phyloP scores from a whole-genome alignment of 306 rosid species.

The Canavalia ensiformis region DNA sequence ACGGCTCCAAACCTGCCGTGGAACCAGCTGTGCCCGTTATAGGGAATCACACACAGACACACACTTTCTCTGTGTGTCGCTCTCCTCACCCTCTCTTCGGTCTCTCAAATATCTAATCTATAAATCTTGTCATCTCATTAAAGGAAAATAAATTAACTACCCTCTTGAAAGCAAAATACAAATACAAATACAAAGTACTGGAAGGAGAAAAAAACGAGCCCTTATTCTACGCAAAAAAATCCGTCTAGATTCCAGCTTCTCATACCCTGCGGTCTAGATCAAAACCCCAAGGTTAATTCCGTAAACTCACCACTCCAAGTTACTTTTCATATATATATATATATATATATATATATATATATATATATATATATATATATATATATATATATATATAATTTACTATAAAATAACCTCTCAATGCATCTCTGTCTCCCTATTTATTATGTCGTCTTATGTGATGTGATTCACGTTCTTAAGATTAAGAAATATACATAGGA shows the following conservation, averaged over 20 bases:
- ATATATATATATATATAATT: neutral
- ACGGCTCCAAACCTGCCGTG: conserved; percentile 53
- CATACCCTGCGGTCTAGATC: conserved; percentile 56
- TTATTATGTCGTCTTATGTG: conserved; percentile 32
- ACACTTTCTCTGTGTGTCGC: neutral
- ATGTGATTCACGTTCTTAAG: conserved; percentile 41
- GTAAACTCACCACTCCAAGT: conserved; percentile 57
- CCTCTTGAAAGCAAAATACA: conserved; percentile 44
- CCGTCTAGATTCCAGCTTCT: conserved; percentile 48
- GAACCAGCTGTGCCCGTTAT: conserved; percentile 55
- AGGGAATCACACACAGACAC: conserved; percentile 38
- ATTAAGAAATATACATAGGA: conserved; percentile 36
- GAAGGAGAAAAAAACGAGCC: conserved; percentile 55
- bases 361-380: neutral
- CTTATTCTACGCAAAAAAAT: conserved; percentile 57
- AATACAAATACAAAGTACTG: conserved; percentile 33
- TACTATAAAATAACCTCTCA: conserved; percentile 15
- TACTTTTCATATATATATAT: conserved; percentile 30
- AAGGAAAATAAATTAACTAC: conserved; percentile 51
- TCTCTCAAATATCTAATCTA: conserved; percentile 41
- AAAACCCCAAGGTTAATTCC: conserved; percentile 66
- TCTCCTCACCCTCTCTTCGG: neutral
- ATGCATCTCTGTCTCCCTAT: conserved; percentile 37
- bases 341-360: neutral
- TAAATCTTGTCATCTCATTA: conserved; percentile 37